Evolutionary conservation across 2,329 filamentous ascomycete species (phyloP).

Genomic region (Trichoderma cornu-damae): DNA sequence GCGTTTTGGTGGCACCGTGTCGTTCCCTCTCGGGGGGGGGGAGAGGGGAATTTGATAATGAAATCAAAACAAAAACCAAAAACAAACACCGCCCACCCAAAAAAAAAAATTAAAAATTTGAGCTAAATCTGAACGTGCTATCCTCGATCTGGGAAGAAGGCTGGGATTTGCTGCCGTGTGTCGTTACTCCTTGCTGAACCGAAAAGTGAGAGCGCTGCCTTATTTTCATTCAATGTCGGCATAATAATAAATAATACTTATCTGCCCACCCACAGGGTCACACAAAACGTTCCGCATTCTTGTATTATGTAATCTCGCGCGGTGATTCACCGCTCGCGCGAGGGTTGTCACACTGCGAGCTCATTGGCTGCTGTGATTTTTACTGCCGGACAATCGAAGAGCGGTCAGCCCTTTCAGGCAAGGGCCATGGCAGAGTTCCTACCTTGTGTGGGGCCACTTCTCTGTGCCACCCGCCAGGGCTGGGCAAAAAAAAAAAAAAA

Average conservation of each 20-base stretch:
- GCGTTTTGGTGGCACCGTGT: conserved; percentile 3
- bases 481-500: conserved; percentile 19
- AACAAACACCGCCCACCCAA: too few relatives aligned
- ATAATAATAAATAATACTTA: too few relatives aligned
- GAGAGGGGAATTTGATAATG: not conserved
- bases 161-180: not conserved
- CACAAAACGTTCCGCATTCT: conserved; percentile 2
- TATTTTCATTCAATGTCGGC: conserved; percentile 9
- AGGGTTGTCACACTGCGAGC: not conserved
- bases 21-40: conserved; percentile 4
- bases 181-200: not conserved
- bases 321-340: conserved; percentile 14
- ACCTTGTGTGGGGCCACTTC: conserved; percentile 18
- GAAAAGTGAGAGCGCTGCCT: not conserved
- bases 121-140: not conserved
- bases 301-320: not conserved
- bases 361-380: conserved; percentile 2
- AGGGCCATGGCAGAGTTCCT: conserved; percentile 2
- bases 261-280: conserved; percentile 11
- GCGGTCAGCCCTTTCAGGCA: conserved; percentile 9
- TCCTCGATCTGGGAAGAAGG: not conserved
- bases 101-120: not conserved
- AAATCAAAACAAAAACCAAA: not conserved
- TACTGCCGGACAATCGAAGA: conserved; percentile 16
- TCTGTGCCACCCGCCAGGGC: conserved; percentile 15